Conservation (phyloP, 2,329 filamentous ascomycete genomes). For the Cladosporium sp. region DNA sequence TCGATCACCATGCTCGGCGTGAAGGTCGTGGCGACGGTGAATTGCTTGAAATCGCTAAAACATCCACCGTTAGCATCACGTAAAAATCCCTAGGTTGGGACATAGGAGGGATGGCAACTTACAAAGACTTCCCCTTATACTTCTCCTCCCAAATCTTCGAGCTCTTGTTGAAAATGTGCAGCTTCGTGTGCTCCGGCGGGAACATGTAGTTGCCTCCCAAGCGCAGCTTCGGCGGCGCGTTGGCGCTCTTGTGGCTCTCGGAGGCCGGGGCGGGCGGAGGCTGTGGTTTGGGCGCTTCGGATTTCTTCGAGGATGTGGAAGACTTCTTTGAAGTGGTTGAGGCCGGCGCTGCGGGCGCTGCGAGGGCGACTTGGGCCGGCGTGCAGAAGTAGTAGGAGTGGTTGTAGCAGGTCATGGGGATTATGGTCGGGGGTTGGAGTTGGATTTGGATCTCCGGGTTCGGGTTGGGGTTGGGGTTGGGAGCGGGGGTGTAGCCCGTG, state of each 20-base stretch:
- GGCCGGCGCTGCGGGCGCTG: not conserved
- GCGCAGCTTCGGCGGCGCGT: conserved; percentile 15
- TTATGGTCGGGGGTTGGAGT: not conserved
- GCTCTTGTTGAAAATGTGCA: conserved; percentile 26
- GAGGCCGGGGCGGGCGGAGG: not conserved
- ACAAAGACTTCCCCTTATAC: conserved; percentile 16
- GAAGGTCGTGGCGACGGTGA: conserved; percentile 24
- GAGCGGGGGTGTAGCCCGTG: conserved; percentile 1
- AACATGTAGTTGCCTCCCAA: conserved; percentile 27
- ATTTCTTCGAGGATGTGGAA: not conserved
- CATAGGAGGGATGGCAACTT: no score
- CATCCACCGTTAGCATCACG: not conserved
- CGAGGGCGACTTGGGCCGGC: not conserved
- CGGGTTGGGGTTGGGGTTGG: not conserved
- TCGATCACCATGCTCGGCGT: conserved; percentile 26
- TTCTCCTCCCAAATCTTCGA: conserved; percentile 23
- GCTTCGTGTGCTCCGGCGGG: conserved; percentile 21
- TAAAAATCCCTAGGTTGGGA: no score
- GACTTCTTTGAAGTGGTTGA: not conserved
- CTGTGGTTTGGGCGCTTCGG: not conserved
- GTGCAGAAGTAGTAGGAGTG: conserved; percentile 1
- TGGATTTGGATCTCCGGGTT: not conserved
- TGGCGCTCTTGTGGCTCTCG: conserved; percentile 4
- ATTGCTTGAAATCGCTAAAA: conserved; percentile 27
- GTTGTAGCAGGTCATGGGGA: conserved; percentile 5